A percentile compares a stretch with the other conserved stretches of the same genome.
Conservation (phyloP, 805 yeast genomes). For the Geotrichum ghanense region DNA sequence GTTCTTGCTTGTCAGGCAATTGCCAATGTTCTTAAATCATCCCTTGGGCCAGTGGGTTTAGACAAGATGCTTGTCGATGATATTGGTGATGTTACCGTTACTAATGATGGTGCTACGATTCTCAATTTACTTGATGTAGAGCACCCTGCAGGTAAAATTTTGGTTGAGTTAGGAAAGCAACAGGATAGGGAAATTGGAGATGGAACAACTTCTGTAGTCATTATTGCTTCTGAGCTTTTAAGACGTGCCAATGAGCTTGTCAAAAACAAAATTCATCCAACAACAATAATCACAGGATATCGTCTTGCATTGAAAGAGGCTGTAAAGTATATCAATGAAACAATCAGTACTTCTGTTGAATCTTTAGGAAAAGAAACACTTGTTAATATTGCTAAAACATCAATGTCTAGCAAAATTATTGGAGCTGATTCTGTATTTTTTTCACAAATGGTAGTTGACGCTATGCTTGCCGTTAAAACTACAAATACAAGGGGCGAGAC, state of each 20-base stretch:
- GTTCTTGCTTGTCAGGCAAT: conserved; percentile 82
- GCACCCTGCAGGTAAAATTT: conserved; percentile 96
- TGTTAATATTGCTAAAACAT: conserved; percentile 86
- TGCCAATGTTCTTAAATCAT: conserved; percentile 77
- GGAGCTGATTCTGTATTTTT: conserved; percentile 91
- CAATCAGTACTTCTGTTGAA: conserved; percentile 70
- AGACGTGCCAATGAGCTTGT: conserved; percentile 91
- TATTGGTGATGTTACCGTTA: conserved; percentile 96
- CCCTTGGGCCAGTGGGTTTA: conserved; percentile 95
- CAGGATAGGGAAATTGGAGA: conserved; percentile 99
- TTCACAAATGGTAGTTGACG: conserved; percentile 83
- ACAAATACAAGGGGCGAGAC: conserved; percentile 76
- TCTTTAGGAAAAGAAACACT: conserved; percentile 71
- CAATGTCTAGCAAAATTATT: conserved; percentile 93
- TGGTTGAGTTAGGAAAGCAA: conserved; percentile 95
- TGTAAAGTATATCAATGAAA: conserved; percentile 72
- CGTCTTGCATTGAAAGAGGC: conserved; percentile 91
- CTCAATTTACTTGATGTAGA: conserved; percentile 84
- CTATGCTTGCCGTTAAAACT: conserved; percentile 90
- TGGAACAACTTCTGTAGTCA: conserved; percentile 96
- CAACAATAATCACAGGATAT: conserved; percentile 94
- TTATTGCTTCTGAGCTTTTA: conserved; percentile 85
- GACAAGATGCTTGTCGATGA: conserved; percentile 99
- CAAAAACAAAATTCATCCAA: conserved; percentile 90
- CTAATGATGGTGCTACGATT: conserved; percentile 98